A percentile compares a stretch with the other conserved stretches of the same genome.
phyloP scores from a whole-genome alignment of 2,329 filamentous ascomycete species.

The Anthostomella pinea region DNA sequence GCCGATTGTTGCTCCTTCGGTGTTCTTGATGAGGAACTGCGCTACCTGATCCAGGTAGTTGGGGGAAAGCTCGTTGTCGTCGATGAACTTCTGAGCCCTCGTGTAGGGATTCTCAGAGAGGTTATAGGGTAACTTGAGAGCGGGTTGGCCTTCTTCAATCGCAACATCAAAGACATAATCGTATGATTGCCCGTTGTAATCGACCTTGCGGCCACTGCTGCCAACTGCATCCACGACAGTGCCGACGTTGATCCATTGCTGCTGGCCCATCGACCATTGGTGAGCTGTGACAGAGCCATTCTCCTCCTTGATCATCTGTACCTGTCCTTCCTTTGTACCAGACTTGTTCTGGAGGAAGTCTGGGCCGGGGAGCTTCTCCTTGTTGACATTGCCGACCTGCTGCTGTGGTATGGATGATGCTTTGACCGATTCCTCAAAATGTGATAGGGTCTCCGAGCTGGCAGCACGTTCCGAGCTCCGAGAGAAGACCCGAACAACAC shows the following conservation, averaged over 20 bases:
- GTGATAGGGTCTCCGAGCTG: slow-evolving; percentile 61
- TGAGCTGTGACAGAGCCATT: slow-evolving; percentile 84
- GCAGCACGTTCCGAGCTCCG: slow-evolving; percentile 68
- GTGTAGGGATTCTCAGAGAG: slow-evolving; percentile 90
- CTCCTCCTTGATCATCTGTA: slow-evolving; percentile 82
- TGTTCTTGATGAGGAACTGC: slow-evolving; percentile 88
- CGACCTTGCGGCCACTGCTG: slow-evolving; percentile 74
- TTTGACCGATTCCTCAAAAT: slow-evolving; percentile 81
- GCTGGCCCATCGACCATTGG: slow-evolving; percentile 72
- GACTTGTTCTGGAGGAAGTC: slow-evolving; percentile 79
- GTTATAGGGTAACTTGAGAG: slow-evolving; percentile 92
- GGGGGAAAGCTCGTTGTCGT: slow-evolving; percentile 82
- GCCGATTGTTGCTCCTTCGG: slow-evolving; percentile 80
- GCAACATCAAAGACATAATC: slow-evolving; percentile 97
- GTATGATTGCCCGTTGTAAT: slow-evolving; percentile 82
- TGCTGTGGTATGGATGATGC: slow-evolving; percentile 85
- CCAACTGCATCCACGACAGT: slow-evolving; percentile 88
- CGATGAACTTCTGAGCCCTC: slow-evolving; percentile 84
- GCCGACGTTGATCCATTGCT: slow-evolving; percentile 85
- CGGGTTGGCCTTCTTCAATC: slow-evolving; percentile 89
- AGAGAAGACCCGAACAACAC: slow-evolving; percentile 80
- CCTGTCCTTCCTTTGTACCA: slow-evolving; percentile 94
- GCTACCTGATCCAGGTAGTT: slow-evolving; percentile 88
- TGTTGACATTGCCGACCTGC: slow-evolving; percentile 79
- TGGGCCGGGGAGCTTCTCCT: slow-evolving; percentile 84